Percentiles rank a stretch among this genome's conserved stretches.
Conservation (phyloP, 176 grass and related monocot species). For the Bromus sterilis region DNA sequence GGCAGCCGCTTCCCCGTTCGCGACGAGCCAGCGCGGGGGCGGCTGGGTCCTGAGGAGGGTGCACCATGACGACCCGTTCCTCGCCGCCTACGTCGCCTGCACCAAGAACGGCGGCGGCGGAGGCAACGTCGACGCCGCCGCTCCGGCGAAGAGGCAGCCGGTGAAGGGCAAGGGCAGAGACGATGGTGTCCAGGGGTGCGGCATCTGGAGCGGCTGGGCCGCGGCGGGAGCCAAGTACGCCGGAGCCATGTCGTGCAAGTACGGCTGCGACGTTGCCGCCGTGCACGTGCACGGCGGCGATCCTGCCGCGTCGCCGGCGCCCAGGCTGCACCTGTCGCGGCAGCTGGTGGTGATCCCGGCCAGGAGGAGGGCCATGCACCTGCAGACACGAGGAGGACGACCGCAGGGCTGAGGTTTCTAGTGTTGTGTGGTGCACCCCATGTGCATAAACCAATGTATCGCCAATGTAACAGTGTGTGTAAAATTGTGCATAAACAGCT, state of each 20-base stretch:
- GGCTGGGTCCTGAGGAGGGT: slow-evolving; percentile 1
- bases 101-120: background rate
- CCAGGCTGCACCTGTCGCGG: slow-evolving; percentile 29
- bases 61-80: slow-evolving; percentile 25
- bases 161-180: background rate
- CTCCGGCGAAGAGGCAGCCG: background rate
- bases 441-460: background rate
- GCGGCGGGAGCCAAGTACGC: slow-evolving; percentile 15
- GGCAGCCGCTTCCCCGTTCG: background rate
- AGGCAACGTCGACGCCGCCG: background rate
- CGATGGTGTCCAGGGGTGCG: background rate
- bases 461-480: too few relatives aligned
- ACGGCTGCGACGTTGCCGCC: background rate
- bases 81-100: slow-evolving; percentile 39
- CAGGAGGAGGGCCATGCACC: background rate
- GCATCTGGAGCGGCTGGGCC: slow-evolving; percentile 24
- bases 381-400: background rate
- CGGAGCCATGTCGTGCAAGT: slow-evolving; percentile 20
- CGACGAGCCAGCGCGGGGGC: background rate
- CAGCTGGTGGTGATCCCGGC: slow-evolving; percentile 25
- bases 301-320: background rate
- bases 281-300: background rate
- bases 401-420: background rate
- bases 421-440: background rate
- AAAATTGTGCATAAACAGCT: background rate